Evolutionary conservation across 2,329 filamentous ascomycete species (phyloP).

Genomic region (Alternaria infectoria): DNA sequence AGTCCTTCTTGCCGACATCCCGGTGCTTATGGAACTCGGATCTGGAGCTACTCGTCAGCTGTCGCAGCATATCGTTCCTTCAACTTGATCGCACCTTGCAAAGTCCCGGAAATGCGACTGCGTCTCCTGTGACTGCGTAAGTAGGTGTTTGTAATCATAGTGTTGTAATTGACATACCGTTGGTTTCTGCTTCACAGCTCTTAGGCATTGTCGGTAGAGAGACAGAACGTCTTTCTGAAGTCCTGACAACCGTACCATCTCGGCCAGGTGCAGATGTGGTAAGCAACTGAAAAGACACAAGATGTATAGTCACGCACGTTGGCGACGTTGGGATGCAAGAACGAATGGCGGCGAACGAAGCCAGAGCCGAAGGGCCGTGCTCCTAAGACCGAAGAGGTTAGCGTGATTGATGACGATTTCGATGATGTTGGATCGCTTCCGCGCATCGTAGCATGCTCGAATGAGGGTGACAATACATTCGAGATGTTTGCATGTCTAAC

Average conservation of each 20-base stretch:
- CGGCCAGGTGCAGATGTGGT: background rate
- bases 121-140: conserved; percentile 53
- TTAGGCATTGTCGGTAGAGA: conserved; percentile 85
- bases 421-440: conserved; percentile 5
- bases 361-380: conserved; percentile 6
- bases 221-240: conserved; percentile 88
- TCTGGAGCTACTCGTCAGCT: conserved; percentile 52
- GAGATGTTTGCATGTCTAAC: background rate
- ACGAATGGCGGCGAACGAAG: background rate
- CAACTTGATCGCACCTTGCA: conserved; percentile 58
- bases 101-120: conserved; percentile 69
- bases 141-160: background rate
- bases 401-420: conserved; percentile 7
- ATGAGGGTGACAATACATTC: background rate
- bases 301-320: conserved; percentile 1
- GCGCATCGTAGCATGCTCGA: background rate
- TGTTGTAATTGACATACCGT: conserved; percentile 57
- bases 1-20: conserved; percentile 79
- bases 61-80: background rate
- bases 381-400: background rate
- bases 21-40: conserved; percentile 77
- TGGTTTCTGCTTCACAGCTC: conserved; percentile 82
- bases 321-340: background rate
- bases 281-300: background rate
- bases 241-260: conserved; percentile 70